Base-by-base conservation (phyloP, 805 yeast species). In the Metschnikowia borealis region DNA sequence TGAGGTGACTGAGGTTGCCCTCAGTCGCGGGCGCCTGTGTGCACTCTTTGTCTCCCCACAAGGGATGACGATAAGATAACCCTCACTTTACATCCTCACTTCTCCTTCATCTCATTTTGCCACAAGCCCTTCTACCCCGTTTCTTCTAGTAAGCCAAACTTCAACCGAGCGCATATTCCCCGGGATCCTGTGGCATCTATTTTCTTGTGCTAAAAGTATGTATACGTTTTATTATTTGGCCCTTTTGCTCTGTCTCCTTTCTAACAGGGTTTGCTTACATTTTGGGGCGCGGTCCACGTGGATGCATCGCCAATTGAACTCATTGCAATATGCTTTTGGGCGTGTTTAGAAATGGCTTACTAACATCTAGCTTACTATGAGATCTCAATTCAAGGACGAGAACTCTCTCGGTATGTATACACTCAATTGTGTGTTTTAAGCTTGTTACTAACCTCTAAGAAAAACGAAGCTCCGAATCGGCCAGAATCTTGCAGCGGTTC, bases 331-430 rank as follows among this genome's bases (percentile, higher is more conserved):
- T 11, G 5, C 29, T 3, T 26, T 26, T 26, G 29, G 5, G 8
- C 29, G 29, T 26, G 29, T 32, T n/a, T 17, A 8, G 6, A 6
- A 31, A 41, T 20, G 26, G 18, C 11, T 15, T 15, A 42, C 52
- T 40, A 29, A 47, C 33, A 36, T 38, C 31, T 34, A 51, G 48
- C 13, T 26, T 57, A 62, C 47, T 47, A 88, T 89, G 96, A 87
- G 94, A 74, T 89, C 95, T 49, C 91, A 88, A 77, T 89, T 89
- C 70, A 89, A 89, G 74, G 96, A 89, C 81, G 97, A 94, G 67
- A 92, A 89, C 71, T 88, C 98, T 49, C 89, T 92, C 70, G 96
- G 89, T 84, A 75, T 53, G 89, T 81, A 50, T 42, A 15, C n/a
- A 10, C 14, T 37, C n/a, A 26, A 31, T 14, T 17, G n/a, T 13